phyloP scores from a whole-genome alignment of 805 yeast genomes.

The Sugiyamaella floridensis region DNA sequence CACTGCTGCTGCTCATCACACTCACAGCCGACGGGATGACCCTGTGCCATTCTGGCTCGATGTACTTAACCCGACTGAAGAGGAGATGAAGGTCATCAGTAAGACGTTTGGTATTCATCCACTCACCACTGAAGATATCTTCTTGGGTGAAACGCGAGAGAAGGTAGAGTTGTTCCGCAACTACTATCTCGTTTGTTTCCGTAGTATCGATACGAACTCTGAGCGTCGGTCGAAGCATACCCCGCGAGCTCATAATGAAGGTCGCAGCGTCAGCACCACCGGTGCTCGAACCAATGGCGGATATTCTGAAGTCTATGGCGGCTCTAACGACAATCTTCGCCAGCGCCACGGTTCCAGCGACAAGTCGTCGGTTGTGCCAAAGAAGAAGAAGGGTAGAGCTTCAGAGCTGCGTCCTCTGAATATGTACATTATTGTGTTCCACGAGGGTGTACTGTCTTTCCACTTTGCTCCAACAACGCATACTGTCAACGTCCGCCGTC shows the following conservation, averaged over 20 bases:
- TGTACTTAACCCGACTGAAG: slow-evolving; percentile 87
- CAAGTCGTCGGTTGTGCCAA: slow-evolving; percentile 3
- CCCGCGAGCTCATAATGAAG: neutral
- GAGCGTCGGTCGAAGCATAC: neutral
- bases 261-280: neutral
- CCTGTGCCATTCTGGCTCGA: slow-evolving; percentile 77
- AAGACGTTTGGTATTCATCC: slow-evolving; percentile 95
- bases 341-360: slow-evolving; percentile 1
- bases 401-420: slow-evolving; percentile 66
- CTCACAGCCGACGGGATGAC: slow-evolving; percentile 2
- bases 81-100: slow-evolving; percentile 86
- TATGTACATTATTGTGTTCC: slow-evolving; percentile 87
- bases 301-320: neutral
- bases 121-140: slow-evolving; percentile 90
- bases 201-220: slow-evolving; percentile 62
- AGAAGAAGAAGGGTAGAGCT: slow-evolving; percentile 5
- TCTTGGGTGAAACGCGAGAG: slow-evolving; percentile 88
- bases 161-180: slow-evolving; percentile 88
- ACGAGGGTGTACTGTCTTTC: slow-evolving; percentile 84
- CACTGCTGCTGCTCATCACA: neutral
- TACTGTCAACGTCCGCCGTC: slow-evolving; percentile 88
- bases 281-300: neutral
- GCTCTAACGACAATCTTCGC: neutral
- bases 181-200: slow-evolving; percentile 86
- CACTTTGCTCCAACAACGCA: slow-evolving; percentile 95